Conservation (phyloP, 768 basidiomycete species). For the Lactarius hatsudake region DNA sequence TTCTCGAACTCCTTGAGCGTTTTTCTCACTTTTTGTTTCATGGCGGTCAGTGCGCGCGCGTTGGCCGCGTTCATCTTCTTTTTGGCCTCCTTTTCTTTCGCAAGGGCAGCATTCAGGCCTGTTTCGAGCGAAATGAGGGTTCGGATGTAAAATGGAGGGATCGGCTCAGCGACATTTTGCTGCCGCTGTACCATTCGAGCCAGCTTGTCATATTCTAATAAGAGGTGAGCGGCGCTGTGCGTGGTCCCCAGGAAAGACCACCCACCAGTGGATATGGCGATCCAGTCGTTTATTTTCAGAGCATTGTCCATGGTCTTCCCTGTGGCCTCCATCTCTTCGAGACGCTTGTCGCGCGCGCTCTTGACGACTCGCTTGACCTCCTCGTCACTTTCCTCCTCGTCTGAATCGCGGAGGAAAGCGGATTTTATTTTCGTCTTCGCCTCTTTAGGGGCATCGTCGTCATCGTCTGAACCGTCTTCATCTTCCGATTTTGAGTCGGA, state of each 20-base stretch:
- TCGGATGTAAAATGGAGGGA: slow-evolving; percentile 83
- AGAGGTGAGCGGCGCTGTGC: slow-evolving; percentile 19
- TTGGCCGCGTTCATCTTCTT: slow-evolving; percentile 97
- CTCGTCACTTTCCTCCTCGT: slow-evolving; percentile 59
- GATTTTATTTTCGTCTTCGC: slow-evolving; percentile 43
- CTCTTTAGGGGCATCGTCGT: slow-evolving; percentile 36
- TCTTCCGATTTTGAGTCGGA: slow-evolving; percentile 45
- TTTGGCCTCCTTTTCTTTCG: slow-evolving; percentile 88
- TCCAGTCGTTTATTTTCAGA: slow-evolving; percentile 96
- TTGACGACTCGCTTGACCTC: slow-evolving; percentile 70
- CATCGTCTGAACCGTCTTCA: slow-evolving; percentile 45
- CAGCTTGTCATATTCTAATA: slow-evolving; percentile 92
- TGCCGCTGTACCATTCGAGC: slow-evolving; percentile 85
- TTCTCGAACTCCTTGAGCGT: slow-evolving; percentile 83
- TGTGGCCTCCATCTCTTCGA: slow-evolving; percentile 93
- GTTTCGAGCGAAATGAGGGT: slow-evolving; percentile 72
- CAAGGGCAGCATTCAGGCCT: slow-evolving; percentile 66
- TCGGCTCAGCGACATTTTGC: slow-evolving; percentile 78
- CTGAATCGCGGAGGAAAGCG: slow-evolving; percentile 46
- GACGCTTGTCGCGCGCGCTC: slow-evolving; percentile 87
- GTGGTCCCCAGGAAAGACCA: slow-evolving; percentile 13
- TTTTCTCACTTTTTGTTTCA: slow-evolving; percentile 98
- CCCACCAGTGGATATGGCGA: slow-evolving; percentile 82
- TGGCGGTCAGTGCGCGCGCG: slow-evolving; percentile 90
- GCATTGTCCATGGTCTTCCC: slow-evolving; percentile 93